Evolutionary conservation across 1,284 basidiomycete genomes (phyloP).

Genomic region (Leccinum pachyderme): DNA sequence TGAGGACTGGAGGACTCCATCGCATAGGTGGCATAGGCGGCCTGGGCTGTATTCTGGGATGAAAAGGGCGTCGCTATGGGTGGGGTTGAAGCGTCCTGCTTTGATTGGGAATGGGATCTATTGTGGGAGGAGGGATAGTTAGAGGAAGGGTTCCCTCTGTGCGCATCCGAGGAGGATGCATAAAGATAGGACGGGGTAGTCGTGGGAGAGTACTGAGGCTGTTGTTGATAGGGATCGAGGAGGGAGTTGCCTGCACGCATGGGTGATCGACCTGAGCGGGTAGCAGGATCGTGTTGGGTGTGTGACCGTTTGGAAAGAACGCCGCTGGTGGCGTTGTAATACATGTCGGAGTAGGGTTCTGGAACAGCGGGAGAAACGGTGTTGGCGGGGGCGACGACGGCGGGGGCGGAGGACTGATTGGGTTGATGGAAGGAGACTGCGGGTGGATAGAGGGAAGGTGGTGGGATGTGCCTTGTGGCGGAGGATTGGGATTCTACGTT

Average conservation of each 20-base stretch:
- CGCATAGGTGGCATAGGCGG: constrained; percentile 40
- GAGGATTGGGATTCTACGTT: constrained; percentile 47
- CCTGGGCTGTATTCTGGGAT: constrained; percentile 41
- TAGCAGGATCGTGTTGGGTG: constrained; percentile 49
- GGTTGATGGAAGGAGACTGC: constrained; percentile 54
- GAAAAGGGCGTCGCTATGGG: constrained; percentile 54
- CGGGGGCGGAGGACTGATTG: neutral
- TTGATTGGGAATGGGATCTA: constrained; percentile 58
- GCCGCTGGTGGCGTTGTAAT: constrained; percentile 50
- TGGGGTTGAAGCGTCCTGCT: constrained; percentile 52
- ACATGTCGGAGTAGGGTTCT: constrained; percentile 63
- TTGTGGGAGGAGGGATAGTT: constrained; percentile 53
- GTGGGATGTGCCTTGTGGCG: constrained; percentile 31
- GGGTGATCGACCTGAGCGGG: constrained; percentile 57
- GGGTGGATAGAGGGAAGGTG: constrained; percentile 54
- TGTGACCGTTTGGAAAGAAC: constrained; percentile 41
- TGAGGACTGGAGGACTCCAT: constrained; percentile 65
- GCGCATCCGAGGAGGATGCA: constrained; percentile 44
- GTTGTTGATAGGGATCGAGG: constrained; percentile 67
- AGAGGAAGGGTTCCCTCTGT: constrained; percentile 39
- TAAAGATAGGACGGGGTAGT: constrained; percentile 52
- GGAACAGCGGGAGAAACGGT: constrained; percentile 18
- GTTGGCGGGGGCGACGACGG: constrained; percentile 31
- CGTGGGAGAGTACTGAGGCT: constrained; percentile 63
- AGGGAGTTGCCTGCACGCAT: constrained; percentile 53